Evolutionary conservation across 2,329 filamentous ascomycete genomes (phyloP).

Genomic region (Thielaviopsis cerberus): DNA sequence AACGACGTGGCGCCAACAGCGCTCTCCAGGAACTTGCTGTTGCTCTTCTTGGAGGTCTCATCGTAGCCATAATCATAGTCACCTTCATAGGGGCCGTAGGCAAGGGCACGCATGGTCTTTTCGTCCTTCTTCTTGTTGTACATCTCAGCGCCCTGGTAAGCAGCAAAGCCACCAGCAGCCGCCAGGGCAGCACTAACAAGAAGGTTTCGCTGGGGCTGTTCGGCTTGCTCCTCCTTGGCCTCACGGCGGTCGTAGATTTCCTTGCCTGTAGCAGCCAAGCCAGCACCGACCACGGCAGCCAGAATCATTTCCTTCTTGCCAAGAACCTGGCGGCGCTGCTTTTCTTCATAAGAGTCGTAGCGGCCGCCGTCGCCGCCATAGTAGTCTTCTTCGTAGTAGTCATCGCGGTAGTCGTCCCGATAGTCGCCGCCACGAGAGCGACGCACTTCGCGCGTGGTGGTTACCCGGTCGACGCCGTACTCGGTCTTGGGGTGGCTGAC

Average conservation of each 20-base stretch:
- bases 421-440: slow-evolving; percentile 45
- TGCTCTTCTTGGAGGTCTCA: slow-evolving; percentile 37
- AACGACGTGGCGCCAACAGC: slow-evolving; percentile 43
- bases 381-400: slow-evolving; percentile 36
- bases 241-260: slow-evolving; percentile 47
- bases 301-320: slow-evolving; percentile 48
- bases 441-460: slow-evolving; percentile 27
- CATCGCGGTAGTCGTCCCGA: slow-evolving; percentile 26
- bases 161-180: slow-evolving; percentile 44
- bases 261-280: slow-evolving; percentile 45
- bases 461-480: slow-evolving; percentile 1
- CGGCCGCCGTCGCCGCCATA: slow-evolving; percentile 30
- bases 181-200: slow-evolving; percentile 42
- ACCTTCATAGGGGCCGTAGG: slow-evolving; percentile 32
- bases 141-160: slow-evolving; percentile 42
- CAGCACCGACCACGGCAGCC: slow-evolving; percentile 45
- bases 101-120: slow-evolving; percentile 34
- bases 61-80: slow-evolving; percentile 37
- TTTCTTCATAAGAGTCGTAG: slow-evolving; percentile 37
- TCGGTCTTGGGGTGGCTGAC: slow-evolving; percentile 11
- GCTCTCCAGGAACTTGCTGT: slow-evolving; percentile 46
- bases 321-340: slow-evolving; percentile 29
- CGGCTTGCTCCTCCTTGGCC: slow-evolving; percentile 29
- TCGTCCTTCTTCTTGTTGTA: slow-evolving; percentile 40
- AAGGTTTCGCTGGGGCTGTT: slow-evolving; percentile 35